Percentiles rank a stretch among this genome's conserved stretches.
These are phyloP conservation scores for Pichia rugopelliculosa DNA, from an alignment of 805 yeast species.

Conservation along the genomic window DNA sequence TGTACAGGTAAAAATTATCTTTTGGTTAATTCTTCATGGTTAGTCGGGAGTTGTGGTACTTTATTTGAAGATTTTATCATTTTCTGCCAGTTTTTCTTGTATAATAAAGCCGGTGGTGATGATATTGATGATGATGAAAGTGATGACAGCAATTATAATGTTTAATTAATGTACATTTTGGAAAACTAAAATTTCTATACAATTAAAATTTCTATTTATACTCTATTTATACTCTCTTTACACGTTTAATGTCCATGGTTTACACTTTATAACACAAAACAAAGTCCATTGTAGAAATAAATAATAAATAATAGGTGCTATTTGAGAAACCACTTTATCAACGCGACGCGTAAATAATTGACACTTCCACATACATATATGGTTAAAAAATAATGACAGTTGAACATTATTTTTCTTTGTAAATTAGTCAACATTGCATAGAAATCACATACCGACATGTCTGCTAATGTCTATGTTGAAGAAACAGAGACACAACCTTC, in stretches of 20 bases:
- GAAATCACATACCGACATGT: too few species aligned
- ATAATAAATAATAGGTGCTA: too few species aligned
- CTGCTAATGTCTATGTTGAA: conserved; percentile 8
- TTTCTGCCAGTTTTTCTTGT: conserved; percentile 77
- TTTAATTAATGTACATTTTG: not conserved
- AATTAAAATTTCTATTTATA: not conserved
- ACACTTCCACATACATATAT: too few species aligned
- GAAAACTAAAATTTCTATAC: too few species aligned
- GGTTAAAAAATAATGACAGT: not conserved
- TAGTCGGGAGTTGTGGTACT: conserved; percentile 87
- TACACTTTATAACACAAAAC: too few species aligned
- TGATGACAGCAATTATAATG: conserved; percentile 10
- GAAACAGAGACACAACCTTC: conserved; percentile 10
- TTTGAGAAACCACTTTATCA: too few species aligned
- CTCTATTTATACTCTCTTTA: too few species aligned
- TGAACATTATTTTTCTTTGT: too few species aligned
- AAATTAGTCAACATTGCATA: too few species aligned
- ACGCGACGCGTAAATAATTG: too few species aligned
- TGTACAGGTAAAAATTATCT: conserved; percentile 65
- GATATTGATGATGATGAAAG: conserved; percentile 20
- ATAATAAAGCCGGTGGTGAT: conserved; percentile 33
- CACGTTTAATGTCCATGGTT: not conserved
- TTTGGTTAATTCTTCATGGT: conserved; percentile 83
- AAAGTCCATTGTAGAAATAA: too few species aligned
- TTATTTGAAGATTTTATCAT: conserved; percentile 75